A percentile compares a stretch with the other conserved stretches of the same genome.
Evolutionary conservation across 2,329 filamentous ascomycete genomes (phyloP).

Genomic region (Aspergillus fructus): DNA sequence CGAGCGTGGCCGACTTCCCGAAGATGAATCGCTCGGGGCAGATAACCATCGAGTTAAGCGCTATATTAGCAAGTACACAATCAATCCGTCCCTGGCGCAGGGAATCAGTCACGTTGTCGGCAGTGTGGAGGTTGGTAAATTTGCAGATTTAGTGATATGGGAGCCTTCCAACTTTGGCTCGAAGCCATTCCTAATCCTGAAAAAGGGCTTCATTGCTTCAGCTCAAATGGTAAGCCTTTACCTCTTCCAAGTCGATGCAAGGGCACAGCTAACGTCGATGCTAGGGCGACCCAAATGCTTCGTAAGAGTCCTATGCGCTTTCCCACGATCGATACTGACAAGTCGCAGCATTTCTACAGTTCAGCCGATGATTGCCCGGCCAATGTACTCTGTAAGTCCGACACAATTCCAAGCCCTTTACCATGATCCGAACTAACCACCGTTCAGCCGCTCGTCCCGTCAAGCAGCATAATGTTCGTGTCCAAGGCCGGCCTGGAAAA

Average conservation of each 20-base stretch:
- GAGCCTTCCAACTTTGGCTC: conserved; percentile 80
- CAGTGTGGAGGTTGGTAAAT: conserved; percentile 82
- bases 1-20: conserved; percentile 72
- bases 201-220: conserved; percentile 82
- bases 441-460: conserved; percentile 60
- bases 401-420: too few relatives aligned
- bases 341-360: conserved; percentile 69
- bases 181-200: conserved; percentile 78
- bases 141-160: conserved; percentile 89
- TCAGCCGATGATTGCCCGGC: conserved; percentile 77
- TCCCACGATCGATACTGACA: too few relatives aligned
- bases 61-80: conserved; percentile 93
- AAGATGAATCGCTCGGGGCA: conserved; percentile 75
- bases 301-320: conserved; percentile 25
- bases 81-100: conserved; percentile 89
- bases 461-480: conserved; percentile 72
- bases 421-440: neutral
- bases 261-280: neutral
- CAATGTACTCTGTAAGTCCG: conserved; percentile 35
- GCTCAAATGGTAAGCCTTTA: conserved; percentile 69
- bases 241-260: neutral
- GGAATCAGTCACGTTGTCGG: conserved; percentile 86
- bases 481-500: conserved; percentile 69
- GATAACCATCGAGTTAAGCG: conserved; percentile 92
- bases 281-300: conserved; percentile 76